Conservation (phyloP, 2,329 filamentous ascomycete genomes). For the Nakataea oryzae region DNA sequence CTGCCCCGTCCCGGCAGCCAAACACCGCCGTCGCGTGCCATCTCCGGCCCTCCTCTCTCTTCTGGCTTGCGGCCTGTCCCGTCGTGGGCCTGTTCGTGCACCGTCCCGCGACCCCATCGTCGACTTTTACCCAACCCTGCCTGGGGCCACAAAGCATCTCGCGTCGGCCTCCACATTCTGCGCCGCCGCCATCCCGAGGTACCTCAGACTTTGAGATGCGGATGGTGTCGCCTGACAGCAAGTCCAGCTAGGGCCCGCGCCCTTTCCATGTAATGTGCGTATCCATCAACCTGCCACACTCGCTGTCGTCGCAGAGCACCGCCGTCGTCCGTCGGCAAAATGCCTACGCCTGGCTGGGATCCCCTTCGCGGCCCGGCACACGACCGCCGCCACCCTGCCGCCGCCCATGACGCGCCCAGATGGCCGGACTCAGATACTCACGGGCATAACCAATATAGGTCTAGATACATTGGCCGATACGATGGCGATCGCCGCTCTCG, state of each 20-base stretch:
- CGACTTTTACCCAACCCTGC: neutral
- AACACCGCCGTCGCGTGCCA: neutral
- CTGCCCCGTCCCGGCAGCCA: neutral
- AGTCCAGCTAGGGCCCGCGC: constrained; percentile 4
- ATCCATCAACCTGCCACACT: neutral
- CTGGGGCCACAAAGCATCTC: neutral
- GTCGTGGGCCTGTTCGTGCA: neutral
- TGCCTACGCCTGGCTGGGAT: neutral
- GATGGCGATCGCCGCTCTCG: constrained; percentile 54
- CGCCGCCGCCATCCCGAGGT: neutral
- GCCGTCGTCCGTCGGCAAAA: neutral
- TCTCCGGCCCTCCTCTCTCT: neutral
- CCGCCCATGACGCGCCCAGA: neutral
- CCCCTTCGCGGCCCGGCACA: neutral
- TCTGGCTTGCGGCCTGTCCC: neutral
- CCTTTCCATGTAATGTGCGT: constrained; percentile 6
- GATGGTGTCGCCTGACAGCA: neutral
- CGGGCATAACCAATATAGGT: constrained; percentile 24
- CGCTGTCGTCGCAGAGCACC: neutral
- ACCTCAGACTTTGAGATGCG: constrained; percentile 1
- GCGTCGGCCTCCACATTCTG: neutral
- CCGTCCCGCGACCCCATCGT: neutral
- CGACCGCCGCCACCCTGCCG: neutral
- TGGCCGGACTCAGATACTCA: neutral
- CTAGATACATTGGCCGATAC: constrained; percentile 49